Evolutionary conservation across 805 yeast genomes (phyloP), one percentile per base, ranked within the genome.

Genomic region (Pichia kluyveri): DNA sequence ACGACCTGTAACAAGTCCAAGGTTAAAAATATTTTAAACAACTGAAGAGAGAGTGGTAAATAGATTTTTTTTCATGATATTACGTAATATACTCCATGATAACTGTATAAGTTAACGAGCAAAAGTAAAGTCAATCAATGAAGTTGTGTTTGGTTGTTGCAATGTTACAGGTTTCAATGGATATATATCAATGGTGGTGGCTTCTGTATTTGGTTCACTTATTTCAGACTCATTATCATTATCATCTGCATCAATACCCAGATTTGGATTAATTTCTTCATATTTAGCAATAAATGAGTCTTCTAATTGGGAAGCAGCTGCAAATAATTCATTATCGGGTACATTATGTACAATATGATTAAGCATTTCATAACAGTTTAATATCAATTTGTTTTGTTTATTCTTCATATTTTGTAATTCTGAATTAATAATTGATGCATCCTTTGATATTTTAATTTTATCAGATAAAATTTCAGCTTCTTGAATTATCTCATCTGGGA

Each of bases 401-500:
- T n/a, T 40, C 8, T 7, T 8, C 18, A 17, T 18, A 12, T 17
- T 6, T 5, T 26, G 14, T 4, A 7, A 4, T 14, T 34, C 23
- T 6, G 36, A 18, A 40, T 15, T 28, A 14, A n/a, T 19, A 4
- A 27, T n/a, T 1, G 31, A n/a, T 1, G 18, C 17, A 26, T 36
- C 18, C 5, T 37, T 43, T 10, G 37, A 37, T 8, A 31, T 17
- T 40, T n/a, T 55, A 43, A 56, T 41, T 8, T 38, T 37, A 9
- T 48, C 52, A 2, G 65, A 54, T 6, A 70, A 61, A 1, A 49
- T 47, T 27, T 53, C 51, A 0, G 73, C 69, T 34, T 62, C 54
- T 2, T 51, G 38, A 11, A 70, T 55, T 1, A 68, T 49, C 0
- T 47, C 43, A 0, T 47, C 27, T 6, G 59, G 55, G 28, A 70